phyloP scores from a whole-genome alignment of 768 basidiomycete genomes.

The Suillus alpinus region DNA sequence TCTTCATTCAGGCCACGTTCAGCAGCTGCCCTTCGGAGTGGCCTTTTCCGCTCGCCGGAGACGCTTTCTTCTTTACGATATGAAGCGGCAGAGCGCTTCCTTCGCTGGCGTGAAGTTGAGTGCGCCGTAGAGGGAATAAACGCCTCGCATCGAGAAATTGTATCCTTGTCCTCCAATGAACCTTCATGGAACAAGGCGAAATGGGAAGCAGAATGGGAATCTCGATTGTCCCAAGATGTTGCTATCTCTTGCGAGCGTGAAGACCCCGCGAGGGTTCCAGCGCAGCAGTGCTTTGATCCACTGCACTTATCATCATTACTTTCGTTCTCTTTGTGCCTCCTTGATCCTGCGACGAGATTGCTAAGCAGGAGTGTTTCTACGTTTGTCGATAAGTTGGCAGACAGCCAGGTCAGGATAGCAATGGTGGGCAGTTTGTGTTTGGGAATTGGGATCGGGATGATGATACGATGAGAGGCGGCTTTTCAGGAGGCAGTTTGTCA shows the following conservation, averaged over 20 bases:
- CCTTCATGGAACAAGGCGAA: constrained; percentile 55
- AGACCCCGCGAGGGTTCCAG: constrained; percentile 24
- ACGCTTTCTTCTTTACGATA: constrained; percentile 52
- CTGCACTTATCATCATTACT: constrained; percentile 65
- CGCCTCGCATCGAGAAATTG: constrained; percentile 25
- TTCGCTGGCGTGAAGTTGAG: constrained; percentile 72
- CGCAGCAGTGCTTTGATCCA: constrained; percentile 51
- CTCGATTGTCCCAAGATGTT: constrained; percentile 58
- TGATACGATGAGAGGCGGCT: constrained; percentile 21
- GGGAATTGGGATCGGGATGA: constrained; percentile 42
- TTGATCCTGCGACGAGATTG: constrained; percentile 41
- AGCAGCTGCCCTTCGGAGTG: constrained; percentile 48
- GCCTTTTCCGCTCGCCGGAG: constrained; percentile 65
- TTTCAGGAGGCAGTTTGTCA: neutral
- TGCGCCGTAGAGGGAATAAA: constrained; percentile 47
- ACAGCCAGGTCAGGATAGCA: constrained; percentile 30
- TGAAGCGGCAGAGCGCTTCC: constrained; percentile 68
- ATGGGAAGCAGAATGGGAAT: constrained; percentile 70
- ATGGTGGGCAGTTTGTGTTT: constrained; percentile 43
- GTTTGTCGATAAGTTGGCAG: constrained; percentile 23
- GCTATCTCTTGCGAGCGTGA: constrained; percentile 46
- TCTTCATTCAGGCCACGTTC: constrained; percentile 59
- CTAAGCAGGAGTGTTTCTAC: constrained; percentile 23
- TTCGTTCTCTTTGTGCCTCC: constrained; percentile 57
- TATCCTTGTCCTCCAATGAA: constrained; percentile 18